Evolutionary conservation across 2,329 filamentous ascomycete genomes (phyloP).

Genomic region (Blastomyces parvus): DNA sequence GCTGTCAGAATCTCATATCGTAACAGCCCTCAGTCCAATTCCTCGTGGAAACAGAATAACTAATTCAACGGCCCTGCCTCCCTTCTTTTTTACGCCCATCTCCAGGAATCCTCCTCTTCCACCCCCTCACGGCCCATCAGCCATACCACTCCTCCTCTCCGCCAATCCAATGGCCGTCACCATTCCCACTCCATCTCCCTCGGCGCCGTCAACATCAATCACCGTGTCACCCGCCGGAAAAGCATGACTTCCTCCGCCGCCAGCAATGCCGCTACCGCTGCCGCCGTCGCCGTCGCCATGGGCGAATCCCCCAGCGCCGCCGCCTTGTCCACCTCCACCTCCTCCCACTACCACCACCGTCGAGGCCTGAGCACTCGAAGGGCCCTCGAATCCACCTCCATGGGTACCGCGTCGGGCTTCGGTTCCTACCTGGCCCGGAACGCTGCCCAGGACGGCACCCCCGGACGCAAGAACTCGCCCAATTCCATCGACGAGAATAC

Average conservation of each 20-base stretch:
- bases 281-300: slow-evolving; percentile 56
- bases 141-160: slow-evolving; percentile 52
- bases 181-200: slow-evolving; percentile 75
- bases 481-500: slow-evolving; percentile 25
- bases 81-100: not conserved
- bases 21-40: not conserved
- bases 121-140: slow-evolving; percentile 52
- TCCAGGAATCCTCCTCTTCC: slow-evolving; percentile 18
- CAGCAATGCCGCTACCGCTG: slow-evolving; percentile 59
- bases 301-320: slow-evolving; percentile 51
- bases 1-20: not conserved
- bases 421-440: slow-evolving; percentile 35
- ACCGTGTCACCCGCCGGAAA: slow-evolving; percentile 86
- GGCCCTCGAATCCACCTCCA: slow-evolving; percentile 52
- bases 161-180: slow-evolving; percentile 59
- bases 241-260: slow-evolving; percentile 71
- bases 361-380: slow-evolving; percentile 39
- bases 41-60: not conserved
- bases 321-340: slow-evolving; percentile 37
- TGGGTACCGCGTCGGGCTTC: slow-evolving; percentile 33
- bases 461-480: slow-evolving; percentile 33
- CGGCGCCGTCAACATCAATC: slow-evolving; percentile 65
- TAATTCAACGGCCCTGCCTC: not conserved
- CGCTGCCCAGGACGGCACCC: slow-evolving; percentile 19
- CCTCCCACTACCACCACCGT: slow-evolving; percentile 37